Evolutionary conservation across 805 yeast genomes (phyloP), one percentile per base, ranked within the genome.

Genomic region (Metschnikowia proteae): DNA sequence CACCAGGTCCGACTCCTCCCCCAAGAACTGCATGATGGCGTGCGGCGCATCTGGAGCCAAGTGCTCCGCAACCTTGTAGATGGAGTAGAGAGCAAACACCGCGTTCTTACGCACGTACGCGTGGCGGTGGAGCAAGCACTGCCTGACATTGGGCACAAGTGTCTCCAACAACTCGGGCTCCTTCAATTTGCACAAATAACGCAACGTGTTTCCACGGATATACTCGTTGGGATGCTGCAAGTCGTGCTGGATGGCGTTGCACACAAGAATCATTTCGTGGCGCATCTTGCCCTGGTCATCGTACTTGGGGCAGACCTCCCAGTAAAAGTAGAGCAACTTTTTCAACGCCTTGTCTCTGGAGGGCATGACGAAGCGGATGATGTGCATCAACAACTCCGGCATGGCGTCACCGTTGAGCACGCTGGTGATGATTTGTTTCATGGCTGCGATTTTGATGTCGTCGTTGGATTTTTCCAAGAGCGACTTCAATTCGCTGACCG

Each of bases 91-190:
- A 37, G 98, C 96, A 68, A 92, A 85, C 23, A 89, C 91, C 5
- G 99, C 99, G 65, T 94, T 92, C 68, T 94, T 94, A 65, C 99
- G 84, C 54, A 94, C 99, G 63, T 95, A 94, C 7, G 98, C 96
- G 69, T 94, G 98, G 58, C 99, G 86, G 70, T 94, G 97, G 58
- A 88, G 96, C 59, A 95, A 75, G 72, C 97, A 90, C 50, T 82
- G 82, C 61, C 97, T 82, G 39, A 90, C 91, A 37, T 94, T 84
- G 29, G 98, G 97, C 37, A 94, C 94, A 68, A 94, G 79, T 46
- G 97, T 96, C 70, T 95, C 99, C 64, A 94, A 78, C 55, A 94
- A 79, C 67, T 94, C 99, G 2, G 95, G 86, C 71, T 94, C 98
- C 63, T 83, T 86, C 64, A 94, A 77, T 65, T 94, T 95, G 51